Evolutionary conservation across 164 flowering plant genomes (phyloP).

Genomic region (Stephania japonica): DNA sequence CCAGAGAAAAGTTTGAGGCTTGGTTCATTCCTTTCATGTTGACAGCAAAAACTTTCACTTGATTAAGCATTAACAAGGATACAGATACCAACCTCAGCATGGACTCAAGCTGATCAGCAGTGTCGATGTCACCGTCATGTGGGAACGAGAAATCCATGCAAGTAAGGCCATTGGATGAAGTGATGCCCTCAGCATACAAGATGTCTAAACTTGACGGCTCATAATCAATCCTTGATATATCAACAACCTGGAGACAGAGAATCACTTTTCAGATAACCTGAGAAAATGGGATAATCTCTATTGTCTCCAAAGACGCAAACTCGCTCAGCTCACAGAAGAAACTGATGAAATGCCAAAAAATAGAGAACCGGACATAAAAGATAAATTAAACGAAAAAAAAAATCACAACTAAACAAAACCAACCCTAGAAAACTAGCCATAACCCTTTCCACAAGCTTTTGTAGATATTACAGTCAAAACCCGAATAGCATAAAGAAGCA

Average conservation of each 20-base stretch:
- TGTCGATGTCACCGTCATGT: conserved; percentile 38
- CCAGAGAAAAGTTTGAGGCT: too few relatives aligned
- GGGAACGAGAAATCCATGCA: conserved; percentile 77
- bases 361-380: not conserved
- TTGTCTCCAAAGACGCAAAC: not conserved
- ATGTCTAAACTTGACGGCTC: conserved; percentile 84
- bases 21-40: not conserved
- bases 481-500: not conserved
- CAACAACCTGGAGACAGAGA: conserved; percentile 53
- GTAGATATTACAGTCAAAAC: not conserved
- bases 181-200: conserved; percentile 82
- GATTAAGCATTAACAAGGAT: not conserved
- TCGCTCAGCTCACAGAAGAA: not conserved
- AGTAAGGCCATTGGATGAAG: conserved; percentile 87
- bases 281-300: not conserved
- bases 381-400: not conserved
- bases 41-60: not conserved
- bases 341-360: not conserved
- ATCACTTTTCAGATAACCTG: not conserved
- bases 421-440: not conserved
- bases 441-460: not conserved
- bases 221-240: conserved; percentile 67
- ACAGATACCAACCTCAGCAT: conserved; percentile 54
- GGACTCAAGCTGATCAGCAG: conserved; percentile 56
- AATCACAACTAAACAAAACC: not conserved